Percentiles rank a stretch among this genome's conserved stretches.
Conservation (phyloP, 2,329 filamentous ascomycete genomes). For the Colletotrichum noveboracense region DNA sequence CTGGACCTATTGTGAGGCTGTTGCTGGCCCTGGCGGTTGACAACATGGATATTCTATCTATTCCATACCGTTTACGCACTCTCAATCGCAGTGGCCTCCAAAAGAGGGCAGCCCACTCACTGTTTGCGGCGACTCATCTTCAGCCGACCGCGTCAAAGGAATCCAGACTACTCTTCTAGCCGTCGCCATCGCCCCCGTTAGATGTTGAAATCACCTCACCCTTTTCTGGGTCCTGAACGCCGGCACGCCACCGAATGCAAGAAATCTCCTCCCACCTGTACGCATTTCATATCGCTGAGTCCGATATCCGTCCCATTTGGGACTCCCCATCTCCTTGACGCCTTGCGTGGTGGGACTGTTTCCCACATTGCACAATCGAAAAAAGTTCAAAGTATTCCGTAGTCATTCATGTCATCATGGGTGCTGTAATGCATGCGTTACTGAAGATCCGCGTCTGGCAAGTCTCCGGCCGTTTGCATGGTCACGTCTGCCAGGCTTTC, state of each 20-base stretch:
- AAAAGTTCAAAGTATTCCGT: background rate
- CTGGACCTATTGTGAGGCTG: background rate
- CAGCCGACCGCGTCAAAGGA: background rate
- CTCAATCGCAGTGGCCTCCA: background rate
- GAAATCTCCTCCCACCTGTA: slow-evolving; percentile 5
- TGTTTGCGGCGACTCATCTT: background rate
- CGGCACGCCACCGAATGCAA: slow-evolving; percentile 14
- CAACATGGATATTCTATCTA: background rate
- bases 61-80: background rate
- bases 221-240: slow-evolving; percentile 10
- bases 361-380: slow-evolving; percentile 2
- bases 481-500: slow-evolving; percentile 54
- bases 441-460: slow-evolving; percentile 38
- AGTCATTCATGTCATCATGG: slow-evolving; percentile 19
- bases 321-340: slow-evolving; percentile 10
- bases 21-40: background rate
- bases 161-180: background rate
- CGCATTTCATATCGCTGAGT: background rate
- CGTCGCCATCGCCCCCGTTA: background rate
- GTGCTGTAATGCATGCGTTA: slow-evolving; percentile 18
- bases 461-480: slow-evolving; percentile 45
- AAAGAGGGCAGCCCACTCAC: background rate
- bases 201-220: background rate
- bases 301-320: background rate
- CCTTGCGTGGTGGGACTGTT: slow-evolving; percentile 13